Base-by-base conservation (phyloP, 108 stramenopile species). In the Cyclotella sp. region DNA sequence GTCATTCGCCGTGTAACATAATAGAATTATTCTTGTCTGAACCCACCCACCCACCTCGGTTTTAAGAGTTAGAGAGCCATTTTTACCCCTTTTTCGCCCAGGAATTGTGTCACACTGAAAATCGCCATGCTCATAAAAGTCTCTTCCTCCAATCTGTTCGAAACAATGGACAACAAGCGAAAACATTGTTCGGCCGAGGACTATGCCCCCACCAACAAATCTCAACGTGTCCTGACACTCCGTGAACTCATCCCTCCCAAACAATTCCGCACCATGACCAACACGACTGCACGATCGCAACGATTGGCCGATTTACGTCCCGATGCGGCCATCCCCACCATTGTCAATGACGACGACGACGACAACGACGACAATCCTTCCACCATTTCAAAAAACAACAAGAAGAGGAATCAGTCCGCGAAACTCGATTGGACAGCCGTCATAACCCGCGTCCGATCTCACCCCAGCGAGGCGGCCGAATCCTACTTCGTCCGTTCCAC, bases 401-500 rank as follows among this genome's bases (percentile, higher is more conserved):
- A 34, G 34, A 34, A 34, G 34, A 34, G 6, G 34, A 34, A 21
- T 3, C 19, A 8, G 12, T 7, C 4, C 55, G 8, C 1, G 3
- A 28, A 53, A 39, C 19, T 70, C 10, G 63, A 78, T 24, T 78
- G 77, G 77, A 63, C 61, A 11, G 77, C 77, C 26, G 77, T 78
- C 1, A 64, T 78, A 30, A 62, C 58, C 12, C 77, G 77, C 26
- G 52, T 45, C 7, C 40, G 0, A 14, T 70, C 77, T 21, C 77
- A 78, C 34, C 77, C 77, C 13, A 69, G 44, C 28, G 77, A 78
- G 49, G 77, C 69, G 2, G 46, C 19, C 44, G 77, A 71, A 51
- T 57, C 40, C 43, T 78, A 70, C 54, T 78, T 70, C 15, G 53
- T 24, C 15, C 40, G 21, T 13, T 39, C 28, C 11, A 34, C 60